Base-by-base conservation (phyloP, 129 eudicot species). In the Apium graveolens region DNA sequence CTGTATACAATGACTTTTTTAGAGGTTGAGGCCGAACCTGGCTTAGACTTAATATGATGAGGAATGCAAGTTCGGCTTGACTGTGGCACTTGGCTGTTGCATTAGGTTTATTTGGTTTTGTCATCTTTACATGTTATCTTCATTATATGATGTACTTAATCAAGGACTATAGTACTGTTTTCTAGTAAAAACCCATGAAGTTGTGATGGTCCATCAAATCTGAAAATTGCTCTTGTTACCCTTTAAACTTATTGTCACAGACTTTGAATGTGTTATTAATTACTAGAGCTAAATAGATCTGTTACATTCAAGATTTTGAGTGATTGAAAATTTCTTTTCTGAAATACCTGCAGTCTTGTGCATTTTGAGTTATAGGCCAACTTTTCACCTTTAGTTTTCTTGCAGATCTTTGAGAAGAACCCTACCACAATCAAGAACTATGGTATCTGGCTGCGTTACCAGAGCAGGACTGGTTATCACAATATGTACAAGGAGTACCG, bases 401-500 rank as follows among this genome's bases (percentile, higher is more conserved):
- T 49, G 17, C 79, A 90, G 98, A 91, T 93, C 45, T 93, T 85
- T 71, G 93, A 93, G 90, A 93, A 93, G 81, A 88, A 88, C 79
- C 97, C 98, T 4, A 93, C 97, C 1, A 88, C 89, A 11, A 89
- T 93, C 86, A 93, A 91, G 96, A 93, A 93, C 86, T 93, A 83
- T 32, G 97, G 98, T 16, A 91, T 93, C 62, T 93, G 98, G 98
- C 29, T 93, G 81, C 83, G 98, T 55, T 93, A 93, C 86, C 98
- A 93, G 66, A 89, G 96, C 6, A 75, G 98, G 86, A 93, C 97
- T 8, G 98, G 97, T 0, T 93, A 93, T 83, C 97, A 93, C 66
- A 93, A 93, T 86, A 91, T 91, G 97, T 93, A 91, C 97, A 93
- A 93, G 89, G 98, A 93, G 81, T 93, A 87, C 90, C 81, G 97